Conservation (phyloP, 176 grass and related monocot species). For the Oryza australiensis region DNA sequence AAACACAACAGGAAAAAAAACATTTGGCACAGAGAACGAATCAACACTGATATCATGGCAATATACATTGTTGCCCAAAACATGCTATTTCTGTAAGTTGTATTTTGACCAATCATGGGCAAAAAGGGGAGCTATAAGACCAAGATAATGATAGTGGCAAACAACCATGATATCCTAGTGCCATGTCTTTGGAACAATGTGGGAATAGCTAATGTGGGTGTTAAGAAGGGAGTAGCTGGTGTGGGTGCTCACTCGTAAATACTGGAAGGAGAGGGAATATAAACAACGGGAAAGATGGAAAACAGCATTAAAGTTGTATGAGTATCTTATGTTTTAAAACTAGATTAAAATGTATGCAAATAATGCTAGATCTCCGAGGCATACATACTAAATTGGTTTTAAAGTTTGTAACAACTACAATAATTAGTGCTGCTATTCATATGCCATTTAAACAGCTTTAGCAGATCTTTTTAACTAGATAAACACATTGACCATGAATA, state of each 20-base stretch:
- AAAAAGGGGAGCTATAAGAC: not conserved
- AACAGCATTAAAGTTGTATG: not conserved
- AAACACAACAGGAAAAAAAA: not conserved
- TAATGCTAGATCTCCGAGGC: not conserved
- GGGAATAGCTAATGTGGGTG: not conserved
- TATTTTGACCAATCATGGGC: not conserved
- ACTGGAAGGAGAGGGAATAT: not conserved
- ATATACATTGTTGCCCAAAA: not conserved
- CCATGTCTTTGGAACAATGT: not conserved
- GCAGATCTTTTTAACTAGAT: slow-evolving; percentile 15
- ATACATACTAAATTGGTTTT: not conserved
- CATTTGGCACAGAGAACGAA: not conserved
- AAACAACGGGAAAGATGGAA: not conserved
- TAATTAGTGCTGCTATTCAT: not conserved
- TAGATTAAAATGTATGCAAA: not conserved
- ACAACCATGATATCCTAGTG: not conserved
- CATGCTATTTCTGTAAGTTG: not conserved
- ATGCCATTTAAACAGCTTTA: not conserved
- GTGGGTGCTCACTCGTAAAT: not conserved
- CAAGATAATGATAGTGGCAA: not conserved
- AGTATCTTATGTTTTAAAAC: not conserved
- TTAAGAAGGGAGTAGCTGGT: not conserved
- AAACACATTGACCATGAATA: slow-evolving; percentile 2
- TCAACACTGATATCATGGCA: slow-evolving; percentile 5
- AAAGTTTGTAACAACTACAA: not conserved